These are phyloP conservation scores for Peronospora belbahrii DNA, from an alignment of 352 stramenopile genomes.

Conservation along the genomic window DNA sequence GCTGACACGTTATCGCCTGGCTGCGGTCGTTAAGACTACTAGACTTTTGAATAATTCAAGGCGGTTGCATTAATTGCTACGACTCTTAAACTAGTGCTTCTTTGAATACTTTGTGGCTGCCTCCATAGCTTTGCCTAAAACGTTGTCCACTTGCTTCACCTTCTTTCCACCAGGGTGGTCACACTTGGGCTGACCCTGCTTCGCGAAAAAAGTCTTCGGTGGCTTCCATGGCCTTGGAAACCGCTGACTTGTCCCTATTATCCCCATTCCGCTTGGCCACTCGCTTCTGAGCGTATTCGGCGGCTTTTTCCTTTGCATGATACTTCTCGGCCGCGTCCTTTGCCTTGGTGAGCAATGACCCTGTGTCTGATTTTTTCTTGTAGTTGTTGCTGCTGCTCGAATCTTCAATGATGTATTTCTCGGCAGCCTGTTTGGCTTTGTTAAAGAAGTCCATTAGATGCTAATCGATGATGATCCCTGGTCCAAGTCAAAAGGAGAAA, in stretches of 20 bases:
- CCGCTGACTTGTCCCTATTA: constrained; percentile 20
- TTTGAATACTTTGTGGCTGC: constrained; percentile 12
- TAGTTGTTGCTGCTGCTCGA: constrained; percentile 7
- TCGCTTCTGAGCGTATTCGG: constrained; percentile 26
- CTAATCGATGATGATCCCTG: neutral
- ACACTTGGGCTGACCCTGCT: constrained; percentile 19
- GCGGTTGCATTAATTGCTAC: neutral
- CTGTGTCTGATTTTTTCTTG: constrained; percentile 11
- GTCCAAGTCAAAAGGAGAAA: constrained; percentile 10
- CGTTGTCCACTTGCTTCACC: constrained; percentile 19
- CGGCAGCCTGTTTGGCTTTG: constrained; percentile 16
- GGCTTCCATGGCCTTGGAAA: constrained; percentile 22
- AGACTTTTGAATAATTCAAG: neutral
- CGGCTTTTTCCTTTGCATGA: constrained; percentile 26
- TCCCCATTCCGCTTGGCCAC: constrained; percentile 12
- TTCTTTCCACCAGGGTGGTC: constrained; percentile 14
- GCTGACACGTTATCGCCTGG: neutral
- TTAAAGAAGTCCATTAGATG: constrained; percentile 26
- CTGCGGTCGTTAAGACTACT: neutral
- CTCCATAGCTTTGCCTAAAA: constrained; percentile 17
- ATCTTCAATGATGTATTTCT: constrained; percentile 7
- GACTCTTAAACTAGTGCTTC: constrained; percentile 9
- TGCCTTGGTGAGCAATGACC: constrained; percentile 20
- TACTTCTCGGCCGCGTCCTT: constrained; percentile 28
- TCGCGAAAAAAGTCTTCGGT: constrained; percentile 25